phyloP scores from a whole-genome alignment of 2,329 filamentous ascomycete genomes.

The Hymenotorrendiella dingleyae region DNA sequence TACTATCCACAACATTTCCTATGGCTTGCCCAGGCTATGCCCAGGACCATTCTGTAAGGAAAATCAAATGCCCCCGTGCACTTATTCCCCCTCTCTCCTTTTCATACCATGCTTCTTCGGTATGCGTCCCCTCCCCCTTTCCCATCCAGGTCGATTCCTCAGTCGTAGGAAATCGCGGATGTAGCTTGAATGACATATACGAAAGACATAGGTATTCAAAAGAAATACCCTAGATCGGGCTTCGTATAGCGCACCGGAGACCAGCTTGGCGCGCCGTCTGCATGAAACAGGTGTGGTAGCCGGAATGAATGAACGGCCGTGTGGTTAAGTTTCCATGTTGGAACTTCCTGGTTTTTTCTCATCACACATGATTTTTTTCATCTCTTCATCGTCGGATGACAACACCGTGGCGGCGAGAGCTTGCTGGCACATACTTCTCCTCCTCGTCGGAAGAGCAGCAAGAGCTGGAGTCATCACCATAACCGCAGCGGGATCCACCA shows the following conservation, averaged over 20 bases:
- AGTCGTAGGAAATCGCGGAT: conserved; percentile 14
- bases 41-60: conserved; percentile 9
- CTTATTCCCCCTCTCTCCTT: conserved; percentile 1
- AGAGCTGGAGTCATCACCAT: conserved; percentile 65
- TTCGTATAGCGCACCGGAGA: conserved; percentile 22
- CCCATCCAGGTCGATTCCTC: conserved; percentile 5
- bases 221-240: conserved; percentile 27
- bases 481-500: conserved; percentile 81
- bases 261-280: conserved; percentile 22
- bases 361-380: neutral
- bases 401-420: conserved; percentile 58
- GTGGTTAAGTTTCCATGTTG: conserved; percentile 7
- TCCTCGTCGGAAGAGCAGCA: conserved; percentile 63
- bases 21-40: conserved; percentile 10
- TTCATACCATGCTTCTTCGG: conserved; percentile 10
- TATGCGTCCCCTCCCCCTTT: conserved; percentile 10
- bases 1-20: conserved; percentile 4
- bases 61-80: conserved; percentile 10
- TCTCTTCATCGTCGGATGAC: conserved; percentile 39
- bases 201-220: no score
- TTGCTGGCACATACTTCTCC: conserved; percentile 44
- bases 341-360: conserved; percentile 12
- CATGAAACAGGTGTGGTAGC: conserved; percentile 9
- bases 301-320: conserved; percentile 24
- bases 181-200: conserved; percentile 12